Percentiles rank a stretch among this genome's conserved stretches.
These are phyloP conservation scores for Aspergillus transmontanensis DNA, from an alignment of 2,329 filamentous ascomycete species.

Conservation along the genomic window DNA sequence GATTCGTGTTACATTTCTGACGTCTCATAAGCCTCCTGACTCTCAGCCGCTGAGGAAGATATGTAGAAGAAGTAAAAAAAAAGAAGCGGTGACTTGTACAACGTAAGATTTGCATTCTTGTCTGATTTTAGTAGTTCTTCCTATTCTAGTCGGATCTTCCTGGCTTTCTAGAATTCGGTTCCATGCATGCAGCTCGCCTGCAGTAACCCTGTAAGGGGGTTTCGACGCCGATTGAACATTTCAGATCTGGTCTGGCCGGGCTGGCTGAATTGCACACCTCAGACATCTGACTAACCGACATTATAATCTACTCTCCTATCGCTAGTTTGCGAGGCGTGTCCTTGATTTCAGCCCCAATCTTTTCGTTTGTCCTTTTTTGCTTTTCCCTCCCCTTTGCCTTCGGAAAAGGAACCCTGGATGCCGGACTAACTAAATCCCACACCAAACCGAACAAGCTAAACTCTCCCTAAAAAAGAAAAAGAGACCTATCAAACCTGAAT, in stretches of 20 bases:
- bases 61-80: background rate
- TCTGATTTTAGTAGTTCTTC: background rate
- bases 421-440: background rate
- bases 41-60: background rate
- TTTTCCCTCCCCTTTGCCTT: background rate
- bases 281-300: background rate
- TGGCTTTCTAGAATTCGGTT: slow-evolving; percentile 5
- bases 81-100: background rate
- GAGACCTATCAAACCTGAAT: background rate
- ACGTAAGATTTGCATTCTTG: background rate
- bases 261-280: background rate
- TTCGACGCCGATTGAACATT: background rate
- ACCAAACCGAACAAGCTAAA: background rate
- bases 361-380: background rate
- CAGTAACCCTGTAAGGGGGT: slow-evolving; percentile 6
- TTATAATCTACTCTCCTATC: background rate
- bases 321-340: background rate
- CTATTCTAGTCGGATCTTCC: background rate
- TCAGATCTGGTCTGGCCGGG: background rate
- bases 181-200: slow-evolving; percentile 1
- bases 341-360: background rate
- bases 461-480: background rate
- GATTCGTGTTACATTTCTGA: background rate
- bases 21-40: background rate
- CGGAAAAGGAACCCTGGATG: background rate